Percentiles rank a stretch among this genome's conserved stretches.
phyloP scores from a whole-genome alignment of 75 land plant genomes.

The Picea sitchensis region DNA sequence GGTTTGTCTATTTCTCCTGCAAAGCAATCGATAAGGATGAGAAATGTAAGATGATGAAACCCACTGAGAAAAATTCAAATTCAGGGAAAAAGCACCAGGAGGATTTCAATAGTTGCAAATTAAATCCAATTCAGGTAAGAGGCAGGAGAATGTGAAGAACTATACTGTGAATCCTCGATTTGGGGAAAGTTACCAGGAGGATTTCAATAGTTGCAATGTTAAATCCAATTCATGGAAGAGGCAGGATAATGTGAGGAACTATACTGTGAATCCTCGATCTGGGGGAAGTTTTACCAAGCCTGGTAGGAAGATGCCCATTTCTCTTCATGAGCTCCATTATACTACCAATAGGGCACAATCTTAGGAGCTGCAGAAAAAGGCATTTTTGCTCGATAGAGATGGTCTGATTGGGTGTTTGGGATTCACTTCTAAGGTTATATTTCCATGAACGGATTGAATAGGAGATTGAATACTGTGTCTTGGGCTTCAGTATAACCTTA shows the following conservation, averaged over 20 bases:
- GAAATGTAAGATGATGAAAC: neutral
- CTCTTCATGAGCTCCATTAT: no score
- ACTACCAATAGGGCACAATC: no score
- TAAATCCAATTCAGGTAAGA: no score
- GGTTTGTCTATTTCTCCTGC: neutral
- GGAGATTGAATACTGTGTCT: conserved; percentile 47
- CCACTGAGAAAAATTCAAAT: neutral
- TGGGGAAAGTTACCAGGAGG: neutral
- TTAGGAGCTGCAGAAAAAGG: conserved; percentile 4
- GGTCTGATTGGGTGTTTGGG: conserved; percentile 39
- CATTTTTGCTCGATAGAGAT: conserved; percentile 30
- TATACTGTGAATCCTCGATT: no score
- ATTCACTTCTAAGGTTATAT: neutral
- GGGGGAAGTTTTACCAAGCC: neutral
- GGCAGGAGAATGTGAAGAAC: neutral
- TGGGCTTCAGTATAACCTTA: neutral
- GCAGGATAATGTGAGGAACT: conserved; percentile 17
- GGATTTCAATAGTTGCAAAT: no score
- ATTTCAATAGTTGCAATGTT: neutral
- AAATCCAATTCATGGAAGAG: neutral
- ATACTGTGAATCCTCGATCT: conserved; percentile 18
- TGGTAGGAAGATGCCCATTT: no score
- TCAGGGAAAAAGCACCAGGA: no score
- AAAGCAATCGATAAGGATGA: neutral
- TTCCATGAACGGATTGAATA: conserved; percentile 22